Base-by-base conservation (phyloP, 1,284 basidiomycete genomes). In the Omphalotus olearius region DNA sequence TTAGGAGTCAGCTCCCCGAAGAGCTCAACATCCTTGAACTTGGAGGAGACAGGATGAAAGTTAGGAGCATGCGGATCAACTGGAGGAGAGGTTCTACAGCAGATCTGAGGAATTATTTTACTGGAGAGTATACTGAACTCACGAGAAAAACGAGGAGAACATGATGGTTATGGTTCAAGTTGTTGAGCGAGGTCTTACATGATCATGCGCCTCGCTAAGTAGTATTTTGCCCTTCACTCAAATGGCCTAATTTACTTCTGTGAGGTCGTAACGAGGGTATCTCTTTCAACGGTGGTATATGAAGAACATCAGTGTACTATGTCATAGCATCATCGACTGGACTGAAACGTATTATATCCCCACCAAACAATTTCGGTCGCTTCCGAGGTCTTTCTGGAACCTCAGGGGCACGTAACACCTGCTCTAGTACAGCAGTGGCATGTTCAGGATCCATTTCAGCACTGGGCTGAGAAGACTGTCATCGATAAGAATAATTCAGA, bases 91-190 rank as follows among this genome's bases (percentile, higher is more conserved):
- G 78, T 78, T 58, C 80, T 83, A 66, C 49, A 63, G 55, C 59
- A 54, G 53, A 54, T 54, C 43, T 60, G 42, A 63, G 57, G 45
- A 38, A 55, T 42, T 36, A 52, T 26, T 38, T n/a, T 40, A 40
- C 52, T 40, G 49, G 53, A 49, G 35, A 49, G 45, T 48, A 47
- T 33, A 47, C 43, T 46, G 23, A 42, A 82, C 86, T 80, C 65
- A 87, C 85, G 83, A 84, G 60, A 86, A 82, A 52, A 85, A 64
- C 13, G 81, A 81, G 56, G 81, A 79, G 72, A 89, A 86, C 85
- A 89, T 88, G 68, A 62, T 68, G 55, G 73, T 66, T 38, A 51
- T 55, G 46, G 45, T 51, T 33, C 25, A 44, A 51, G 48, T 50
- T 51, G 33, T 16, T 16, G 30, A 20, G 50, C 13, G 33, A 25